Conservation (phyloP, 331 rosid genomes). For the Acacia concinna region DNA sequence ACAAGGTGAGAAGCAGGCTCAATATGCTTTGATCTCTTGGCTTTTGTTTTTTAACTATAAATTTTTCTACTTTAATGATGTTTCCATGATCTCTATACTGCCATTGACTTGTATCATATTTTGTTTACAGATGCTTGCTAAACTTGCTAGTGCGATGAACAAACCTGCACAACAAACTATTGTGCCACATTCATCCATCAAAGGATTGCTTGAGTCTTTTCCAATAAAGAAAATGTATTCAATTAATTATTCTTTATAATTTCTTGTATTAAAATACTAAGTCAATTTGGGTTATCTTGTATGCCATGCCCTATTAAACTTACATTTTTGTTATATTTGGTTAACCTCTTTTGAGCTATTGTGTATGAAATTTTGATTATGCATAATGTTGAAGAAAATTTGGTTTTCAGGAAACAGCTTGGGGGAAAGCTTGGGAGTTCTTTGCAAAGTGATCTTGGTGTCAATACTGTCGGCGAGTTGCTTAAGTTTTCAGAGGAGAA, state of each 20-base stretch:
- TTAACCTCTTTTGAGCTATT: not conserved
- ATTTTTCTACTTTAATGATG: slow-evolving; percentile 2
- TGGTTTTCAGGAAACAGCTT: slow-evolving; percentile 86
- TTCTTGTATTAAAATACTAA: not conserved
- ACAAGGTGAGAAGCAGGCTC: slow-evolving; percentile 58
- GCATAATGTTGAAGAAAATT: slow-evolving; percentile 26
- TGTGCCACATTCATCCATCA: slow-evolving; percentile 80
- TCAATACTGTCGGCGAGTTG: slow-evolving; percentile 80
- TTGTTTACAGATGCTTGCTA: slow-evolving; percentile 83
- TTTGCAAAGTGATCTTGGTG: slow-evolving; percentile 77
- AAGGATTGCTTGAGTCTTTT: slow-evolving; percentile 80
- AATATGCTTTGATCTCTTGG: not conserved
- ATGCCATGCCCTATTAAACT: not conserved
- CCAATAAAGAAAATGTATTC: slow-evolving; percentile 92
- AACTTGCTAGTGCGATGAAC: slow-evolving; percentile 93
- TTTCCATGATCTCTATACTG: not conserved
- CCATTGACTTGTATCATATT: slow-evolving; percentile 17
- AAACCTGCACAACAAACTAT: slow-evolving; percentile 97
- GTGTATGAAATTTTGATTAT: not conserved
- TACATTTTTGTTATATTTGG: slow-evolving; percentile 27
- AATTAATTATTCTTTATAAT: slow-evolving; percentile 23
- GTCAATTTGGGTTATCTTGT: not conserved
- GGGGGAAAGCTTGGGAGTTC: slow-evolving; percentile 97
- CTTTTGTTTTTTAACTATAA: not conserved
- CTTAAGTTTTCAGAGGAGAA: slow-evolving; percentile 81